Conservation (phyloP, 495 filamentous ascomycete genomes). For the Sporormia fimetaria region DNA sequence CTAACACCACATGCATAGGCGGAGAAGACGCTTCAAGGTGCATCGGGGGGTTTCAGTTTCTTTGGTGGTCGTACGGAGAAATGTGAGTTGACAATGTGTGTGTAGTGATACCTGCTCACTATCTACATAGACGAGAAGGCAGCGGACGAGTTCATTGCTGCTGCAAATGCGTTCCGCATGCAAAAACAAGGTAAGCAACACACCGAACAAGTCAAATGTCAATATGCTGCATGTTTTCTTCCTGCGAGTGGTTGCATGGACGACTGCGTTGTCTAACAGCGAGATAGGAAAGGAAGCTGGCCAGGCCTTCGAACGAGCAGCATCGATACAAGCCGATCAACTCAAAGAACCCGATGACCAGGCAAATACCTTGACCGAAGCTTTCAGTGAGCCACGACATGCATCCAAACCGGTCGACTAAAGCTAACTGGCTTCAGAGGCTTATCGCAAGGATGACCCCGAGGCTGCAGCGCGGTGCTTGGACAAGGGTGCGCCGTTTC, state of each 20-base stretch:
- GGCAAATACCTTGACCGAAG: slow-evolving; percentile 19
- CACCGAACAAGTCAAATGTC: background rate
- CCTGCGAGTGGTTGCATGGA: background rate
- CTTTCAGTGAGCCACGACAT: slow-evolving; percentile 13
- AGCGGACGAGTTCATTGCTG: slow-evolving; percentile 67
- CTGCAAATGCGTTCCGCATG: slow-evolving; percentile 70
- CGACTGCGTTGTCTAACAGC: too few relatives aligned
- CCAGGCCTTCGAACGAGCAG: slow-evolving; percentile 20
- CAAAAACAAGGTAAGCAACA: slow-evolving; percentile 51
- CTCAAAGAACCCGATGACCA: slow-evolving; percentile 23
- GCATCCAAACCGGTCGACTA: background rate
- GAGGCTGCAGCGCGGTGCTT: slow-evolving; percentile 20
- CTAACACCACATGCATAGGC: slow-evolving; percentile 51
- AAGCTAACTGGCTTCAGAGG: slow-evolving; percentile 10
- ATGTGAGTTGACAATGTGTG: slow-evolving; percentile 27
- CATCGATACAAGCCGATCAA: slow-evolving; percentile 19
- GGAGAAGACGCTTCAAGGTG: slow-evolving; percentile 60
- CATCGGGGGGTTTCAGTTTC: slow-evolving; percentile 60
- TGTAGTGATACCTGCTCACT: background rate
- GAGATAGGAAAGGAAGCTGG: slow-evolving; percentile 27
- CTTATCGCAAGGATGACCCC: slow-evolving; percentile 18
- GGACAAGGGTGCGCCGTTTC: slow-evolving; percentile 15
- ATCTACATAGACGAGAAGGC: slow-evolving; percentile 48
- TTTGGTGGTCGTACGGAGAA: slow-evolving; percentile 75
- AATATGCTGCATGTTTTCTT: background rate